These are phyloP conservation scores for Artemisia annua DNA, from an alignment of 129 eudicot species.

Conservation along the genomic window DNA sequence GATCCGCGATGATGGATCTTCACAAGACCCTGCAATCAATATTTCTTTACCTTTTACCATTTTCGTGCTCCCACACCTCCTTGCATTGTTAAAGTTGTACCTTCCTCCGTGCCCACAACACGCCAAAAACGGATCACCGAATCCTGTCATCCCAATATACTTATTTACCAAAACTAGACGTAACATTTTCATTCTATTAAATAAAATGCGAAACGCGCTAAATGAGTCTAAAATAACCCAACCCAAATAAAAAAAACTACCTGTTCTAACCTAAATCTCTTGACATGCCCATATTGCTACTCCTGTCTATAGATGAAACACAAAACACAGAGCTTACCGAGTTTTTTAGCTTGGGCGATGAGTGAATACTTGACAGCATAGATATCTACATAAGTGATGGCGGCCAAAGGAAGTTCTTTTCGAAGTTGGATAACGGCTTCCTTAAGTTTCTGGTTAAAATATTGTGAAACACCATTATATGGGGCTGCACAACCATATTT, in stretches of 20 bases:
- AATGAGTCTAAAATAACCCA: background rate
- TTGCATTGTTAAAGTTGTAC: constrained; percentile 59
- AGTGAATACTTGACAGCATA: constrained; percentile 68
- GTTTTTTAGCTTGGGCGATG: constrained; percentile 56
- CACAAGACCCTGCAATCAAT: constrained; percentile 53
- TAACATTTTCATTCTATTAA: background rate
- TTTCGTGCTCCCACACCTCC: constrained; percentile 56
- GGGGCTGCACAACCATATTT: constrained; percentile 64
- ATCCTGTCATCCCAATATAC: constrained; percentile 49
- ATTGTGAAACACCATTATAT: constrained; percentile 57
- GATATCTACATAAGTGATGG: constrained; percentile 73
- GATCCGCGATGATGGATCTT: constrained; percentile 50
- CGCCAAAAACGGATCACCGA: constrained; percentile 65
- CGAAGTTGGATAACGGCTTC: constrained; percentile 49
- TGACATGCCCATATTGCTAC: no score
- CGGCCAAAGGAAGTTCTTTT: constrained; percentile 59
- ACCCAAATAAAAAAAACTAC: background rate
- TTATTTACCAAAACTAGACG: background rate
- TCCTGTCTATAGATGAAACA: background rate
- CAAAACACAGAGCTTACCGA: constrained; percentile 38
- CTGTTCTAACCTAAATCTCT: no score
- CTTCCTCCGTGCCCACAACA: constrained; percentile 88
- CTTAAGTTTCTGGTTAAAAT: constrained; percentile 55
- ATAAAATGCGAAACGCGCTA: background rate
- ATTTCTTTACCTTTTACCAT: constrained; percentile 52